Evolutionary conservation across 371 early-diverging fungal genomes (phyloP).

Genomic region (Blakeslea trispora): DNA sequence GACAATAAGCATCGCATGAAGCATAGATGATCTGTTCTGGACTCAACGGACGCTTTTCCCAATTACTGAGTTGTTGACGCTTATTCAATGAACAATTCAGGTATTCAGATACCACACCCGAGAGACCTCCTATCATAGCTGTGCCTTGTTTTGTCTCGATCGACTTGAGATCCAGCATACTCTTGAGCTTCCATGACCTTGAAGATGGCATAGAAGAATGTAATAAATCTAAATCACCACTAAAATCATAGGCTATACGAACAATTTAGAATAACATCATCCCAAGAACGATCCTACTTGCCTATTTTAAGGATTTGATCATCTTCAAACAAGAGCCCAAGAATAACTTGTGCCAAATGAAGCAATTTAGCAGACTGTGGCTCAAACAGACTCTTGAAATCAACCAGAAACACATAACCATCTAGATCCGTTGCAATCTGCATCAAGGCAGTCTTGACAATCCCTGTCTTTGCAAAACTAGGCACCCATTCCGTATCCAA

Average conservation of each 20-base stretch:
- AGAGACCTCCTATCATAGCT: slow-evolving; percentile 32
- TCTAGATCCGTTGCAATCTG: slow-evolving; percentile 43
- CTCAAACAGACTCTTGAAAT: slow-evolving; percentile 32
- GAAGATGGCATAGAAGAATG: slow-evolving; percentile 37
- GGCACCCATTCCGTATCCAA: slow-evolving; percentile 56
- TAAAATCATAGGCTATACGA: slow-evolving; percentile 48
- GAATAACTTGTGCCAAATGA: slow-evolving; percentile 23
- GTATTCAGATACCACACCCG: slow-evolving; percentile 35
- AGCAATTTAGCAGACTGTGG: slow-evolving; percentile 25
- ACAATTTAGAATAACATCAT: too few species aligned
- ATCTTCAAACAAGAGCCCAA: slow-evolving; percentile 34
- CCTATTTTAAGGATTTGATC: slow-evolving; percentile 35
- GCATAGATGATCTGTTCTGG: slow-evolving; percentile 41
- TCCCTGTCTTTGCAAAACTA: slow-evolving; percentile 29
- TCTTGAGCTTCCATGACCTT: slow-evolving; percentile 20
- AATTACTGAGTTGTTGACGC: slow-evolving; percentile 52
- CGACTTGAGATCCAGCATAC: slow-evolving; percentile 37
- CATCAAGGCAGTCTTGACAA: slow-evolving; percentile 40
- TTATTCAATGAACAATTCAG: slow-evolving; percentile 39
- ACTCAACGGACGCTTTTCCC: slow-evolving; percentile 49
- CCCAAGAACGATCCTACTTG: too few species aligned
- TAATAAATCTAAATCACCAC: slow-evolving; percentile 41
- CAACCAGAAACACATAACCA: slow-evolving; percentile 39
- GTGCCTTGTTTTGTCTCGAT: slow-evolving; percentile 9
- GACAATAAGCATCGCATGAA: slow-evolving; percentile 41